Evolutionary conservation across 2,329 filamentous ascomycete species (phyloP).

Genomic region (Xylariaceae sp.): DNA sequence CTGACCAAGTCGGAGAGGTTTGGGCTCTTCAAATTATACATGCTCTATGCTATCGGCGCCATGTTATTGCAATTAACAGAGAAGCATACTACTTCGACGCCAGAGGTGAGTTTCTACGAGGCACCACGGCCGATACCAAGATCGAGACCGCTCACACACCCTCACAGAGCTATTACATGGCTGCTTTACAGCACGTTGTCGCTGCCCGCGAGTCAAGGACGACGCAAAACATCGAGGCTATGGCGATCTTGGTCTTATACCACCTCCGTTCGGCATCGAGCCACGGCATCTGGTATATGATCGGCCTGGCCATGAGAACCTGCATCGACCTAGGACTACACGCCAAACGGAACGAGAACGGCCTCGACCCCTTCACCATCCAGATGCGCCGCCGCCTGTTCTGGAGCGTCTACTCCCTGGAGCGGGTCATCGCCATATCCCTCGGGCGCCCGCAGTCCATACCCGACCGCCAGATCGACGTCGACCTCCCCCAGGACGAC

Average conservation of each 20-base stretch:
- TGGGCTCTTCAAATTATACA: slow-evolving; percentile 46
- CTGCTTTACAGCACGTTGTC: slow-evolving; percentile 44
- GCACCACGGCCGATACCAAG: no score
- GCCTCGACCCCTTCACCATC: slow-evolving; percentile 35
- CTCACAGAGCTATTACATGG: slow-evolving; percentile 41
- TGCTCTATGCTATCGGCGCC: slow-evolving; percentile 48
- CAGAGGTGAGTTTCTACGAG: slow-evolving; percentile 30
- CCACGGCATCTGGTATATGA: slow-evolving; percentile 50
- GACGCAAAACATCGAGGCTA: slow-evolving; percentile 47
- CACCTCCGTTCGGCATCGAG: slow-evolving; percentile 46
- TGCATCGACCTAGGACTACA: slow-evolving; percentile 49
- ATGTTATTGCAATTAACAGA: slow-evolving; percentile 44
- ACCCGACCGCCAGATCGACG: slow-evolving; percentile 46
- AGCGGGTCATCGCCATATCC: slow-evolving; percentile 45
- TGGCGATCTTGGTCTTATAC: slow-evolving; percentile 46
- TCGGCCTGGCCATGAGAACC: slow-evolving; percentile 49
- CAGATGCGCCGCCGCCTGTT: slow-evolving; percentile 45
- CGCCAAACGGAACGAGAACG: slow-evolving; percentile 39
- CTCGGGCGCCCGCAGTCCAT: slow-evolving; percentile 47
- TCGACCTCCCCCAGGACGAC: slow-evolving; percentile 39
- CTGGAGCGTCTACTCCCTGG: slow-evolving; percentile 48
- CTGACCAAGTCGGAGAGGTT: slow-evolving; percentile 31
- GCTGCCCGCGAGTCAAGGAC: slow-evolving; percentile 44
- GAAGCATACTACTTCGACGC: slow-evolving; percentile 32
- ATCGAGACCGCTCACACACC: slow-evolving; percentile 5